These are phyloP conservation scores for Hygrophoropsis aurantiaca DNA, from an alignment of 768 basidiomycete genomes.

Conservation along the genomic window DNA sequence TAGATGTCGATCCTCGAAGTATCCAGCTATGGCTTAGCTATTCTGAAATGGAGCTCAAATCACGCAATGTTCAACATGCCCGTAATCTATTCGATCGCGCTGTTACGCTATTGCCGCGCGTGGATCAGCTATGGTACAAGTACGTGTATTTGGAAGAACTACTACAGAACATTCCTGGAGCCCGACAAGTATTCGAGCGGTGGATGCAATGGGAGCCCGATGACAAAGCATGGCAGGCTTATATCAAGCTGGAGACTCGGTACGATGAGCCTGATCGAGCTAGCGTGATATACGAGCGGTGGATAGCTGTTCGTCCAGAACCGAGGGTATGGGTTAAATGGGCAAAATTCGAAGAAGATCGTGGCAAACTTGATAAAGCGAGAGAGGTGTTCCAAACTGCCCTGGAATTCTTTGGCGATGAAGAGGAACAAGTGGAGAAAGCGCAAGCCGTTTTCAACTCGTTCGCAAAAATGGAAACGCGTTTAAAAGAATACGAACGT, in stretches of 20 bases:
- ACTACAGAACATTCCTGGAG: constrained; percentile 92
- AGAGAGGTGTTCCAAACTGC: constrained; percentile 90
- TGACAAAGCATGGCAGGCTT: constrained; percentile 99
- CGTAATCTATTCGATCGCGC: constrained; percentile 97
- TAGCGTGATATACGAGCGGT: constrained; percentile 89
- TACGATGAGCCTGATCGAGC: constrained; percentile 92
- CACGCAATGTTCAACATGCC: constrained; percentile 95
- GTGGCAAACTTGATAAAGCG: constrained; percentile 63
- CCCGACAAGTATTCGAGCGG: constrained; percentile 95
- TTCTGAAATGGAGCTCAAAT: constrained; percentile 97
- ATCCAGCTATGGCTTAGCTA: constrained; percentile 93
- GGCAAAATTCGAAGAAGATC: constrained; percentile 85
- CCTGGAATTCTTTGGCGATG: constrained; percentile 86
- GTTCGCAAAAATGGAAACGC: constrained; percentile 97
- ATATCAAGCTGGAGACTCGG: constrained; percentile 95
- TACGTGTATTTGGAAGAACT: constrained; percentile 99
- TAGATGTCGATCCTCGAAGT: constrained; percentile 91
- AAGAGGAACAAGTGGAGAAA: constrained; percentile 83
- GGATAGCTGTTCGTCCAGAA: constrained; percentile 76
- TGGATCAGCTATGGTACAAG: constrained; percentile 99
- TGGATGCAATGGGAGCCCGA: constrained; percentile 99
- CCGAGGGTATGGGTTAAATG: constrained; percentile 84
- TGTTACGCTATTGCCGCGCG: constrained; percentile 92
- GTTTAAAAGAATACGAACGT: constrained; percentile 94
- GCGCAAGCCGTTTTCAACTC: constrained; percentile 89